Evolutionary conservation across 2,329 filamentous ascomycete species (phyloP).

Genomic region (Parastagonospora avenae): DNA sequence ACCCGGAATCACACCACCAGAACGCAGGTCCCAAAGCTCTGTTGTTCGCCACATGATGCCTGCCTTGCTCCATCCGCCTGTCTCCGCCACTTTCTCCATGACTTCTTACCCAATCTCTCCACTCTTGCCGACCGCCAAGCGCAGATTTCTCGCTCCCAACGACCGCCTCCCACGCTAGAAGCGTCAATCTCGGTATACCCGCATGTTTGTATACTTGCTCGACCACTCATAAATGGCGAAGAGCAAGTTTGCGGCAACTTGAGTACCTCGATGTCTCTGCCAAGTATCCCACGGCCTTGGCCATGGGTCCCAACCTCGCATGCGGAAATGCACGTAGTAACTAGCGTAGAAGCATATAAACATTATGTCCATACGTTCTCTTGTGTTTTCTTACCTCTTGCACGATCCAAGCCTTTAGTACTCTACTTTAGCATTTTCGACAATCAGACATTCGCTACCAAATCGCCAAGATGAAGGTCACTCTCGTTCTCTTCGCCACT

Average conservation of each 20-base stretch:
- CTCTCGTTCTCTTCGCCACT: slow-evolving; percentile 16
- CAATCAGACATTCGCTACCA: slow-evolving; percentile 3
- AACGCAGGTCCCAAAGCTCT: background rate
- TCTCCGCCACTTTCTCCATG: background rate
- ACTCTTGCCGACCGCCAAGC: slow-evolving; percentile 2
- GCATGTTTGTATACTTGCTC: background rate
- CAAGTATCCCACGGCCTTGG: slow-evolving; percentile 33
- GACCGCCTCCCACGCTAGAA: slow-evolving; percentile 5
- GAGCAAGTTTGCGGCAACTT: slow-evolving; percentile 15
- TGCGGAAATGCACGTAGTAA: slow-evolving; percentile 1
- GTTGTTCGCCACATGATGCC: background rate
- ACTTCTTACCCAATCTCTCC: background rate
- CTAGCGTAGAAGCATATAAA: slow-evolving; percentile 16
- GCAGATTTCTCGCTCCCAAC: slow-evolving; percentile 8
- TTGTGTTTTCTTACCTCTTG: slow-evolving; percentile 3
- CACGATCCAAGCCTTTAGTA: slow-evolving; percentile 5
- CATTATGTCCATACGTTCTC: background rate
- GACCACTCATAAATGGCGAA: slow-evolving; percentile 12
- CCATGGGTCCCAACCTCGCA: slow-evolving; percentile 15
- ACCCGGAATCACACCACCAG: no score
- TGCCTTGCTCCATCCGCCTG: background rate
- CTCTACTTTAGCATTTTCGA: background rate
- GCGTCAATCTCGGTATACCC: slow-evolving; percentile 1
- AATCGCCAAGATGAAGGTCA: slow-evolving; percentile 23
- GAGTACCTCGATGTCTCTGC: slow-evolving; percentile 35